These are phyloP conservation scores for Globisporangium camurandrum DNA, from an alignment of 352 stramenopile species.

Conservation along the genomic window DNA sequence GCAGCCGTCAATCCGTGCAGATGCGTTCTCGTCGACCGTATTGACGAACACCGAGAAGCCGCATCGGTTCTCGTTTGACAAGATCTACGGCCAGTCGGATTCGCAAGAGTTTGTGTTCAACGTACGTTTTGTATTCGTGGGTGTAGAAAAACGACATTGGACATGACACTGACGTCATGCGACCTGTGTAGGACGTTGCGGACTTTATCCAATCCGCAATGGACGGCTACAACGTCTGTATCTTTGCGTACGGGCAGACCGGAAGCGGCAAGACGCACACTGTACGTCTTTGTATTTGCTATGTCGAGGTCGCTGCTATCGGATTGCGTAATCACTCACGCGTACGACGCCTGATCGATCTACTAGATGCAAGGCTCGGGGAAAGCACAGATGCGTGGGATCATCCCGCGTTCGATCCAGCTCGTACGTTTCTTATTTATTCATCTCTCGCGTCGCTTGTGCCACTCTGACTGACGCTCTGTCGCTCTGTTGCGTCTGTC, in stretches of 20 bases:
- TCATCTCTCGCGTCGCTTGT: too few relatives aligned
- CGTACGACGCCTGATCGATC: too few relatives aligned
- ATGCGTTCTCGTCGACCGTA: conserved; percentile 67
- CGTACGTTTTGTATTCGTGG: conserved; percentile 12
- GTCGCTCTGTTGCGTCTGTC: not conserved
- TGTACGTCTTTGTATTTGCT: conserved; percentile 12
- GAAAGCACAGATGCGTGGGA: conserved; percentile 93
- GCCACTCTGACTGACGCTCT: not conserved
- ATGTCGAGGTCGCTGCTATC: too few relatives aligned
- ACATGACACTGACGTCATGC: not conserved
- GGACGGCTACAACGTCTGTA: conserved; percentile 98
- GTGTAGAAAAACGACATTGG: too few relatives aligned
- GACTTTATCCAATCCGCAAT: conserved; percentile 90
- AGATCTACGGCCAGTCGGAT: conserved; percentile 93
- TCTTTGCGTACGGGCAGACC: conserved; percentile 98
- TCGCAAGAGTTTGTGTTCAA: conserved; percentile 95
- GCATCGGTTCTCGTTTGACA: conserved; percentile 96
- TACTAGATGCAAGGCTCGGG: conserved; percentile 95
- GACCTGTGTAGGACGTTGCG: conserved; percentile 49
- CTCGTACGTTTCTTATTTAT: conserved; percentile 36
- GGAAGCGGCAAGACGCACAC: conserved; percentile 97
- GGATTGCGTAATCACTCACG: too few relatives aligned
- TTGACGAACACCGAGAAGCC: conserved; percentile 60
- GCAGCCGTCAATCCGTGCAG: conserved; percentile 45
- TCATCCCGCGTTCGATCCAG: conserved; percentile 96